Percentiles rank a stretch among this genome's conserved stretches.
Evolutionary conservation across 257 asterid species (phyloP).

Genomic region (Plectranthus barbatus): DNA sequence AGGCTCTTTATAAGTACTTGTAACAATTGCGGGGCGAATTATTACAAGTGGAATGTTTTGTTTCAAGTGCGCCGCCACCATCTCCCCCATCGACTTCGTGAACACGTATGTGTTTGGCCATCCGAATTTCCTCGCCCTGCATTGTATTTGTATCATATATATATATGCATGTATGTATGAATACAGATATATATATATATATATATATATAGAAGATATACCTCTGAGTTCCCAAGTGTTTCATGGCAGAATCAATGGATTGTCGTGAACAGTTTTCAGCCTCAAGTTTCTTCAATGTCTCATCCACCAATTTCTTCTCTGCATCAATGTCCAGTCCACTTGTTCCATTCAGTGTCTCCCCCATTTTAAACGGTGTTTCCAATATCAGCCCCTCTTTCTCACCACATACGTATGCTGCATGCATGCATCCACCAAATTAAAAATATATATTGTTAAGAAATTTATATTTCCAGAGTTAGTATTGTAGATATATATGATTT

Average conservation of each 20-base stretch:
- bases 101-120: slow-evolving; percentile 89
- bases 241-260: slow-evolving; percentile 34
- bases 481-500: too few relatives aligned
- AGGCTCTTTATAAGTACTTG: slow-evolving; percentile 68
- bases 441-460: too few relatives aligned
- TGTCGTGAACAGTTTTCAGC: slow-evolving; percentile 33
- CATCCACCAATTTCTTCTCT: slow-evolving; percentile 36
- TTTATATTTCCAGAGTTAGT: too few relatives aligned
- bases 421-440: too few relatives aligned
- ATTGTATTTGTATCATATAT: not conserved
- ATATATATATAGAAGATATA: too few relatives aligned
- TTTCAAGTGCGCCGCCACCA: slow-evolving; percentile 40
- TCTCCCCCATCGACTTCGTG: slow-evolving; percentile 86
- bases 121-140: slow-evolving; percentile 62
- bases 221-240: slow-evolving; percentile 63
- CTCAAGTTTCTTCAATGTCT: slow-evolving; percentile 34
- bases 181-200: too few relatives aligned
- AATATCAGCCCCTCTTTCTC: slow-evolving; percentile 40
- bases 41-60: slow-evolving; percentile 43
- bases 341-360: slow-evolving; percentile 55
- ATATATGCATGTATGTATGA: not conserved
- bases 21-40: slow-evolving; percentile 59
- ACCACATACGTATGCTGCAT: slow-evolving; percentile 65
- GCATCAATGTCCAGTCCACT: slow-evolving; percentile 40
- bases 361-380: slow-evolving; percentile 41